A percentile compares a stretch with the other conserved stretches of the same genome.
These are phyloP conservation scores for Naganishia vaughanmartiniae DNA, from an alignment of 768 basidiomycete genomes.

Conservation along the genomic window DNA sequence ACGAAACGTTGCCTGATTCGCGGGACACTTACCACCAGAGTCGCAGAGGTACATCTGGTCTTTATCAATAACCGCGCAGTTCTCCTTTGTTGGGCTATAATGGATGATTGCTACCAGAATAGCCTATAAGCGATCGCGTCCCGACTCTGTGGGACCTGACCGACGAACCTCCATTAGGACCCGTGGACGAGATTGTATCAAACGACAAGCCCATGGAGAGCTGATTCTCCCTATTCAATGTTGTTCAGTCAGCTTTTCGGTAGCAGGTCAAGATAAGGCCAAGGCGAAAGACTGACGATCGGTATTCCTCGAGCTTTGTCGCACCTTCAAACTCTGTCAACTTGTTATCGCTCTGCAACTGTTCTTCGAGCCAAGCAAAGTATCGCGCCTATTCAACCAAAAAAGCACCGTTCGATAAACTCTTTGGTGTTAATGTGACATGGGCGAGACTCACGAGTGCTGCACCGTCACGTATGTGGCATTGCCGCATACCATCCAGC, in stretches of 20 bases:
- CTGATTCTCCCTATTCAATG: slow-evolving; percentile 62
- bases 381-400: slow-evolving; percentile 57
- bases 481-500: slow-evolving; percentile 81
- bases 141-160: too few relatives aligned
- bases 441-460: slow-evolving; percentile 58
- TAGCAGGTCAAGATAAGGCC: slow-evolving; percentile 46
- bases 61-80: slow-evolving; percentile 68
- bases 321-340: slow-evolving; percentile 79
- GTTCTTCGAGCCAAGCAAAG: slow-evolving; percentile 91
- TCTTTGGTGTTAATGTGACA: too few relatives aligned
- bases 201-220: slow-evolving; percentile 87
- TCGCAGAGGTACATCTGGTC: slow-evolving; percentile 72
- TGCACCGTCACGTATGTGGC: slow-evolving; percentile 83
- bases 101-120: slow-evolving; percentile 76
- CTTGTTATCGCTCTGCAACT: slow-evolving; percentile 61
- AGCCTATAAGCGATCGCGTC: background rate
- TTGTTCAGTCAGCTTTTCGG: background rate
- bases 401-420: too few relatives aligned
- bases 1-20: background rate
- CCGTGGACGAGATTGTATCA: slow-evolving; percentile 84
- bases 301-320: slow-evolving; percentile 70
- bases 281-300: slow-evolving; percentile 59
- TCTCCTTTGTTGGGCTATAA: slow-evolving; percentile 73
- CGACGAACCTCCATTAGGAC: slow-evolving; percentile 66
- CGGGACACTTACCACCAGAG: slow-evolving; percentile 65